phyloP scores from a whole-genome alignment of 345 rosid species.

The Pistacia integerrima region DNA sequence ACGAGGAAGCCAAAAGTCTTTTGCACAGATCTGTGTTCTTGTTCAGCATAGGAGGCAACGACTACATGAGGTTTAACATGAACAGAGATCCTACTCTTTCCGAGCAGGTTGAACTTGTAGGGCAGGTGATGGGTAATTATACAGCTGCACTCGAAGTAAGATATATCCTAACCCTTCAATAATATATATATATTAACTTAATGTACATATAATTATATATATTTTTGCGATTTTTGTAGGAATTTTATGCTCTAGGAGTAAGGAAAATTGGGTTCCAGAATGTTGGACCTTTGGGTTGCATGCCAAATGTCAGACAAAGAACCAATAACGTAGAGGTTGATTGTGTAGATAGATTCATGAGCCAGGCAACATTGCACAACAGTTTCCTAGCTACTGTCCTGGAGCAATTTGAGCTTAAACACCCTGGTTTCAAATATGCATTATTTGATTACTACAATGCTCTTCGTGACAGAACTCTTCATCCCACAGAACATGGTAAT shows the following conservation, averaged over 20 bases:
- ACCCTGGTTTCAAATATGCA: not conserved
- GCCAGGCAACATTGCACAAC: not conserved
- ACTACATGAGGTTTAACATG: not conserved
- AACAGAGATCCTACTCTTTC: not conserved
- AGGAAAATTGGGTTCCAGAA: not conserved
- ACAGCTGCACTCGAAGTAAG: not conserved
- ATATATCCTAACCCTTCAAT: too few relatives aligned
- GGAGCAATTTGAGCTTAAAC: not conserved
- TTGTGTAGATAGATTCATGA: not conserved
- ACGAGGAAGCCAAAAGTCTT: not conserved
- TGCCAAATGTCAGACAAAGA: not conserved
- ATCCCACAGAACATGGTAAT: not conserved
- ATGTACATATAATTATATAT: too few relatives aligned
- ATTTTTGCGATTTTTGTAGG: not conserved
- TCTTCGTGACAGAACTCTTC: not conserved
- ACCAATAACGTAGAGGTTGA: not conserved
- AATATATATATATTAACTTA: too few relatives aligned
- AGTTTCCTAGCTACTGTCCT: not conserved
- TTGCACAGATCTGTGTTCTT: not conserved
- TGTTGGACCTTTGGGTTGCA: not conserved
- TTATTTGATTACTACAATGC: not conserved
- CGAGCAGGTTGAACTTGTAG: not conserved
- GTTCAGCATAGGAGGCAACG: not conserved
- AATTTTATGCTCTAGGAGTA: not conserved
- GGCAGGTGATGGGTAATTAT: not conserved